A percentile compares a stretch with the other conserved stretches of the same genome.
Conservation (phyloP, 352 stramenopile species). For the Globisporangium apiculatum region DNA sequence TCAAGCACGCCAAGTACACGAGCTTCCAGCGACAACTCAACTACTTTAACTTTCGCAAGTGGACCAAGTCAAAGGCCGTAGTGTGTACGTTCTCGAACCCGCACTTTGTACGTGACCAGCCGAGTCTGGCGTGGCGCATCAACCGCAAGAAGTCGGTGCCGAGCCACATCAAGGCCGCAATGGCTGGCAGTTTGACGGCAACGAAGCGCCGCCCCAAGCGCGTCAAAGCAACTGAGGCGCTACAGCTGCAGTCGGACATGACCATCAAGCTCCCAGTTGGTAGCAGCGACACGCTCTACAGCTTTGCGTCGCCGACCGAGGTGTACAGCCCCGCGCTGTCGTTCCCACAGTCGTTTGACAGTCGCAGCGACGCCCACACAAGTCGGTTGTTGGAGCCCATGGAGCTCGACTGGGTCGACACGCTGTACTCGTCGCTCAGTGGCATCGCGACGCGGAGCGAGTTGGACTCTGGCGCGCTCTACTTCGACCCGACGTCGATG, state of each 20-base stretch:
- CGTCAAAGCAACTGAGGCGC: background rate
- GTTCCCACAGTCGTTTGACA: constrained; percentile 21
- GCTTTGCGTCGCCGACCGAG: constrained; percentile 38
- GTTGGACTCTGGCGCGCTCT: background rate
- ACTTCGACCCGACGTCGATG: no score
- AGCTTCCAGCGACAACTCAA: constrained; percentile 87
- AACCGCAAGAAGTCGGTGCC: constrained; percentile 46
- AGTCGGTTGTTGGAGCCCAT: constrained; percentile 6
- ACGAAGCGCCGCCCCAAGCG: background rate
- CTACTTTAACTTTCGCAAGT: constrained; percentile 82
- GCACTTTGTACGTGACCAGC: constrained; percentile 54
- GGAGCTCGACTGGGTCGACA: constrained; percentile 39
- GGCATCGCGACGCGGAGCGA: constrained; percentile 9
- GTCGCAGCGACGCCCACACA: background rate
- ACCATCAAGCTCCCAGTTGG: constrained; percentile 29
- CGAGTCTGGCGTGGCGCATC: constrained; percentile 48
- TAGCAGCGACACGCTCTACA: constrained; percentile 7
- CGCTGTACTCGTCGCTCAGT: constrained; percentile 41
- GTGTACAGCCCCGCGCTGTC: constrained; percentile 17
- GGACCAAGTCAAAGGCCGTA: constrained; percentile 16
- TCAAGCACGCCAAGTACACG: constrained; percentile 87
- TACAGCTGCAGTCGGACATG: constrained; percentile 12
- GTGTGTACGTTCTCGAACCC: constrained; percentile 18
- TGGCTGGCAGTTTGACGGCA: background rate
- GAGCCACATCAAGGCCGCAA: background rate